These are phyloP conservation scores for Aspergillus sclerotialis DNA, from an alignment of 2,329 filamentous ascomycete species.

Conservation along the genomic window DNA sequence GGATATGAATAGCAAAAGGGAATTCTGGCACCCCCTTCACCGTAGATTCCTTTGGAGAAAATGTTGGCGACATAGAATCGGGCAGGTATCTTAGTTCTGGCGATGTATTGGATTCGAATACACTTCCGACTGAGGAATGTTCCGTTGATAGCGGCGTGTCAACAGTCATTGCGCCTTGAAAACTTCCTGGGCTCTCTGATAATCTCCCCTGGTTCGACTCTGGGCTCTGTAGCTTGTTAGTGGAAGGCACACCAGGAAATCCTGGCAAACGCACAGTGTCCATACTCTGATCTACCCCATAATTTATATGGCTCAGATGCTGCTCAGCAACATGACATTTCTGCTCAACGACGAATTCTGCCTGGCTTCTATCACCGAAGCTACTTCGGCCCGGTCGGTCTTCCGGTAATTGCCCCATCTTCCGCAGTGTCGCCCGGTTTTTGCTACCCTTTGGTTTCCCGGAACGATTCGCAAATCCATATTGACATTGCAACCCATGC, in stretches of 20 bases:
- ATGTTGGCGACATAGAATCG: constrained; percentile 25
- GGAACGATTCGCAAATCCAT: constrained; percentile 32
- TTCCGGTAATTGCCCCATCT: constrained; percentile 29
- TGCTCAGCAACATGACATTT: constrained; percentile 4
- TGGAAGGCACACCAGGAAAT: no score
- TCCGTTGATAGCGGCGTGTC: constrained; percentile 13
- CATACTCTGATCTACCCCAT: no score
- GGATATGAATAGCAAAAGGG: constrained; percentile 20
- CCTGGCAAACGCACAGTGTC: no score
- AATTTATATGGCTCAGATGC: constrained; percentile 1
- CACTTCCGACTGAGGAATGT: constrained; percentile 3
- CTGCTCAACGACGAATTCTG: constrained; percentile 7
- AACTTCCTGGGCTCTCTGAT: constrained; percentile 22
- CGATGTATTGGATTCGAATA: not conserved
- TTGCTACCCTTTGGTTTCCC: constrained; percentile 35
- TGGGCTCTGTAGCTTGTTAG: not conserved
- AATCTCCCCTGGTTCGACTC: constrained; percentile 9
- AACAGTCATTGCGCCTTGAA: constrained; percentile 10
- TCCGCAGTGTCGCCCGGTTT: constrained; percentile 30
- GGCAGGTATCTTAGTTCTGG: constrained; percentile 14
- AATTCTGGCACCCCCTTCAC: constrained; percentile 19
- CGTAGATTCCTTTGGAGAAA: constrained; percentile 21
- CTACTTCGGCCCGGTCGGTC: constrained; percentile 16
- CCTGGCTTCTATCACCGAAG: constrained; percentile 10
- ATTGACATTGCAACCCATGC: constrained; percentile 30